These are phyloP conservation scores for Coemansia sp. DNA, from an alignment of 192 early-diverging fungal species.

Conservation along the genomic window DNA sequence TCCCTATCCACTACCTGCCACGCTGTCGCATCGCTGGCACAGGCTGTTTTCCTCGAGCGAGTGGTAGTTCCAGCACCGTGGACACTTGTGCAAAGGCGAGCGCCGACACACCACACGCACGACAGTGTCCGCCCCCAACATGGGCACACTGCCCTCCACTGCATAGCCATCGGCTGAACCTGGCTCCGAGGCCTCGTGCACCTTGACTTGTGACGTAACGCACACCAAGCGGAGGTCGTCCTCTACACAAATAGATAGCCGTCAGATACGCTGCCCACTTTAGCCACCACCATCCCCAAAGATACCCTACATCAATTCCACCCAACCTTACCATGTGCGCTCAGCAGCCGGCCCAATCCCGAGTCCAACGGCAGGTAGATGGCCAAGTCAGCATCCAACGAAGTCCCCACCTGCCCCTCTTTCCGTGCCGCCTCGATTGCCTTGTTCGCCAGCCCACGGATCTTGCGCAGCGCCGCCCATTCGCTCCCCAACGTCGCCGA, in stretches of 20 bases:
- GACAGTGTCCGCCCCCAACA: constrained; percentile 8
- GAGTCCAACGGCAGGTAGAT: constrained; percentile 25
- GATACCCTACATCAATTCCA: no score
- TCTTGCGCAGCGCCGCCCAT: constrained; percentile 27
- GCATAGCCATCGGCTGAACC: not conserved
- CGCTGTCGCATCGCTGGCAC: constrained; percentile 56
- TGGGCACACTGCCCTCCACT: constrained; percentile 6
- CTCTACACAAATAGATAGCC: constrained; percentile 8
- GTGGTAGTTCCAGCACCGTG: constrained; percentile 70
- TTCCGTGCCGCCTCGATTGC: constrained; percentile 43
- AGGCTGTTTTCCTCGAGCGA: constrained; percentile 45
- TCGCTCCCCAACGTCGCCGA: constrained; percentile 21
- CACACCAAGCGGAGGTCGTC: constrained; percentile 26
- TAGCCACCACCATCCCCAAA: no score
- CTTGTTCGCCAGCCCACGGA: constrained; percentile 33
- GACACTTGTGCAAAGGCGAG: constrained; percentile 62
- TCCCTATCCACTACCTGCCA: no score
- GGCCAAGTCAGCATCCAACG: constrained; percentile 41
- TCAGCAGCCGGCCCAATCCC: constrained; percentile 20
- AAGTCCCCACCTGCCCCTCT: constrained; percentile 34
- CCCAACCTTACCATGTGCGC: constrained; percentile 2
- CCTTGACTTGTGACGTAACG: constrained; percentile 18
- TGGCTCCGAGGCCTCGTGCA: constrained; percentile 3
- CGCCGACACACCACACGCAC: constrained; percentile 48
- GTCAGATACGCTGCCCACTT: no score